Evolutionary conservation across 2,329 filamentous ascomycete genomes (phyloP).

Genomic region (Neofusicoccum sp.): DNA sequence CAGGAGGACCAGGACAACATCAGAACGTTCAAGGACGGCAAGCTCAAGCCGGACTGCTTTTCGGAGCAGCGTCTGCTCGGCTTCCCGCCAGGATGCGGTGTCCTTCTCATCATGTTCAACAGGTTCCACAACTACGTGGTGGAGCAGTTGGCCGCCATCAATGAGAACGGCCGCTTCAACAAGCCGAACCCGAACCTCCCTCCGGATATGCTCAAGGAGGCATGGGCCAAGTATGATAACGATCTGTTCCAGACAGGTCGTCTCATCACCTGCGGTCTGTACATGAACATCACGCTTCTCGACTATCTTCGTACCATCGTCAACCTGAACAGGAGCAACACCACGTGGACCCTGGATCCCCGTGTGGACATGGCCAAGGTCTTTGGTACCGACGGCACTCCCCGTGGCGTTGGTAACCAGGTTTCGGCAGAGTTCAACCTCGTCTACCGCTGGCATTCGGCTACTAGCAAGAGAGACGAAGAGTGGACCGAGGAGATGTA

Average conservation of each 20-base stretch:
- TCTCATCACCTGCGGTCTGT: slow-evolving; percentile 51
- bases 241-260: slow-evolving; percentile 47
- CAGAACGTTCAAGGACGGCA: slow-evolving; percentile 63
- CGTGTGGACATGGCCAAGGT: slow-evolving; percentile 62
- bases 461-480: slow-evolving; percentile 71
- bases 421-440: slow-evolving; percentile 86
- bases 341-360: slow-evolving; percentile 77
- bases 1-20: slow-evolving; percentile 64
- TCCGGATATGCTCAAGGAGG: slow-evolving; percentile 33
- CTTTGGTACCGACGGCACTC: slow-evolving; percentile 56
- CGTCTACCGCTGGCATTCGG: slow-evolving; percentile 82
- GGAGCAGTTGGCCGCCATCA: slow-evolving; percentile 72
- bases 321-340: slow-evolving; percentile 68
- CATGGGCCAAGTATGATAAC: slow-evolving; percentile 43
- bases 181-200: slow-evolving; percentile 51
- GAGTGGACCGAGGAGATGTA: slow-evolving; percentile 65
- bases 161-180: slow-evolving; percentile 75
- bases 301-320: slow-evolving; percentile 79
- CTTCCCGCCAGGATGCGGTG: slow-evolving; percentile 66
- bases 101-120: slow-evolving; percentile 65
- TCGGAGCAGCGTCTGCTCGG: slow-evolving; percentile 62
- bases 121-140: slow-evolving; percentile 82
- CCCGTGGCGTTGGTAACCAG: slow-evolving; percentile 73
- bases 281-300: slow-evolving; percentile 64
- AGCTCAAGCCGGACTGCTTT: slow-evolving; percentile 67